phyloP scores from a whole-genome alignment of 176 grass and related monocot species.

The Hordeum marinum region DNA sequence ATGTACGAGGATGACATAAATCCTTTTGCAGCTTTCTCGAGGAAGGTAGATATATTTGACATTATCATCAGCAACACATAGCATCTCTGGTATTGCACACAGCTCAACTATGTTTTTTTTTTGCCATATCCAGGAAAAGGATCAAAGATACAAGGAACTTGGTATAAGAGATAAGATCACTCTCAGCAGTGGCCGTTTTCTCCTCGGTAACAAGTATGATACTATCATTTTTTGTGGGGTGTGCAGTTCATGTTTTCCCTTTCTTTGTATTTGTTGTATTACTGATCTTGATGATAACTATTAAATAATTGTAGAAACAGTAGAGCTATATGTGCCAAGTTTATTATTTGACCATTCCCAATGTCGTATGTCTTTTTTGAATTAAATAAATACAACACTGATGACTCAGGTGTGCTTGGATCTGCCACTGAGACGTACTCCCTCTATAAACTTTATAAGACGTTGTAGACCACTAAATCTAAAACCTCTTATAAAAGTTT shows the following conservation, averaged over 20 bases:
- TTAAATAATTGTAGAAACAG: neutral
- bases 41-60: slow-evolving; percentile 50
- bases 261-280: neutral
- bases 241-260: neutral
- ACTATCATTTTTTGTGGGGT: neutral
- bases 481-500: too few relatives aligned
- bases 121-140: slow-evolving; percentile 82
- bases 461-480: too few relatives aligned
- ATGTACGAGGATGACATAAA: slow-evolving; percentile 99
- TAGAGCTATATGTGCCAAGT: neutral
- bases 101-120: neutral
- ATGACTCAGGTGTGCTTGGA: neutral
- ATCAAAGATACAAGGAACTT: slow-evolving; percentile 99
- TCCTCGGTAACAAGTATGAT: slow-evolving; percentile 99
- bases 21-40: slow-evolving; percentile 99
- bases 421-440: neutral
- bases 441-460: too few relatives aligned
- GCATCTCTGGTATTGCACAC: slow-evolving; percentile 13
- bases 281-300: neutral
- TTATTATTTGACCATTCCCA: neutral
- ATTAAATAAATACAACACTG: neutral
- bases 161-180: slow-evolving; percentile 99
- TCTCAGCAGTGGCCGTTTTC: slow-evolving; percentile 96
- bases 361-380: neutral
- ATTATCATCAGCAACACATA: neutral